Base-by-base conservation (phyloP, 805 yeast genomes). In the Cyberlindnera americana region DNA sequence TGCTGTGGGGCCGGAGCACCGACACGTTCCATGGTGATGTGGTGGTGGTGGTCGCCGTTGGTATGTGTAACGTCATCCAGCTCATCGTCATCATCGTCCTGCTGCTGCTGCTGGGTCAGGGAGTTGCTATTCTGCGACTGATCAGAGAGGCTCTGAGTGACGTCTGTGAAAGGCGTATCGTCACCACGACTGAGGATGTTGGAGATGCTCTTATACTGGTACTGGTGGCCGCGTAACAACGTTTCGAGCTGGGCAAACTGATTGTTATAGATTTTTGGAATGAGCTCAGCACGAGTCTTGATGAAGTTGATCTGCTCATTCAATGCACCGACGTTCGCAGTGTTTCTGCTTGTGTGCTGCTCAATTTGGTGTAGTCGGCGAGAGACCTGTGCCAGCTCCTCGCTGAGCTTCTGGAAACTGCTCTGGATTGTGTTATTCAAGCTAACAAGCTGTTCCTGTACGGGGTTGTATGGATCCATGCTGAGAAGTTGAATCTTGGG, bases 381-480 rank as follows among this genome's bases (percentile, higher is more conserved):
- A 3, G 43, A 18, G 5, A 56, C 23, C 15, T 45, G 49, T 4
- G 37, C 32, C 1, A 53, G 12, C 16, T 53, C 59, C 2, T 51
- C 56, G 9, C 38, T 40, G 18, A 54, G 38, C 42, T 49, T 51
- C 30, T 31, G 40, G 27, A 54, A 10, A 1, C 52, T 36, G 8
- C 24, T 16, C 40, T 44, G 51, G 19, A 53, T 25, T 14, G 45
- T 37, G 40, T 41, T 51, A 35, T 35, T 49, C 33, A 56, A 42
- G 17, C 32, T 34, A 11, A 46, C 46, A 14, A 56, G 29, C 37
- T 53, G 60, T 27, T 56, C 56, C 37, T 54, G 60, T 6, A 55
- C 38, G 34, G 46, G 13, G 25, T 44, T 49, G 42, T 52, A 53
- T 2, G 56, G 44, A 15, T 55, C 57, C 60, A 55, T 53, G 8